These are phyloP conservation scores for Aureobasidium sp. DNA, from an alignment of 2,329 filamentous ascomycete genomes.

Conservation along the genomic window DNA sequence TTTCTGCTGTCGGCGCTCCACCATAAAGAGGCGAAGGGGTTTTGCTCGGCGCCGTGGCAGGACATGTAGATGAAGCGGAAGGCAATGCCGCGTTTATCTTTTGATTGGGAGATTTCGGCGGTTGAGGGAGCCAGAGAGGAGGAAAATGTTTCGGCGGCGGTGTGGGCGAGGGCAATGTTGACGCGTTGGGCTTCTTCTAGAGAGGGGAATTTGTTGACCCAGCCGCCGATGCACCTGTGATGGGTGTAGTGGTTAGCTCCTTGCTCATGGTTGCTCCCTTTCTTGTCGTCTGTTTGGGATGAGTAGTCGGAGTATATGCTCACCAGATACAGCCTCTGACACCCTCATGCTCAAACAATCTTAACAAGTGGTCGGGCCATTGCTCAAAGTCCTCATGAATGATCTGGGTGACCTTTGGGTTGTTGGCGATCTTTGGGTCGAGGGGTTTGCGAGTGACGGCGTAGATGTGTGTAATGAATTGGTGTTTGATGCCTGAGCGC, in stretches of 20 bases:
- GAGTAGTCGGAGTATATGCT: not conserved
- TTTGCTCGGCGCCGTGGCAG: constrained; percentile 33
- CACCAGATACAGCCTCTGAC: constrained; percentile 43
- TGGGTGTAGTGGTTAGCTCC: not conserved
- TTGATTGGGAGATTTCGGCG: constrained; percentile 19
- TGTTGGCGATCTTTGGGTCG: constrained; percentile 22
- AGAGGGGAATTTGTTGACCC: constrained; percentile 21
- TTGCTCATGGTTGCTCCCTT: not conserved
- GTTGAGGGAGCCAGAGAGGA: constrained; percentile 22
- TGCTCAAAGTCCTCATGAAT: constrained; percentile 45
- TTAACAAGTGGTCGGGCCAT: constrained; percentile 41
- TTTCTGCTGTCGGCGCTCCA: constrained; percentile 27
- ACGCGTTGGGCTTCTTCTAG: constrained; percentile 27
- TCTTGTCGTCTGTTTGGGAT: not conserved
- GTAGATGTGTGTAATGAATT: constrained; percentile 40
- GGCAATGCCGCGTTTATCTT: constrained; percentile 18
- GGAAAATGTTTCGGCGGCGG: constrained; percentile 28
- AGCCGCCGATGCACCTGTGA: constrained; percentile 23
- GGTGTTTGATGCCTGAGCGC: constrained; percentile 42
- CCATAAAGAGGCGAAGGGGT: constrained; percentile 35
- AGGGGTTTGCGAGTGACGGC: constrained; percentile 28
- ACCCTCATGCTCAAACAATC: constrained; percentile 31
- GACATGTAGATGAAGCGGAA: constrained; percentile 40
- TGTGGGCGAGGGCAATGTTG: constrained; percentile 25
- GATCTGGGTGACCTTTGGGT: constrained; percentile 29